Percentiles rank a stretch among this genome's conserved stretches.
Evolutionary conservation across 2,329 filamentous ascomycete genomes (phyloP).

Genomic region (Aotearoamyces nothofagi): DNA sequence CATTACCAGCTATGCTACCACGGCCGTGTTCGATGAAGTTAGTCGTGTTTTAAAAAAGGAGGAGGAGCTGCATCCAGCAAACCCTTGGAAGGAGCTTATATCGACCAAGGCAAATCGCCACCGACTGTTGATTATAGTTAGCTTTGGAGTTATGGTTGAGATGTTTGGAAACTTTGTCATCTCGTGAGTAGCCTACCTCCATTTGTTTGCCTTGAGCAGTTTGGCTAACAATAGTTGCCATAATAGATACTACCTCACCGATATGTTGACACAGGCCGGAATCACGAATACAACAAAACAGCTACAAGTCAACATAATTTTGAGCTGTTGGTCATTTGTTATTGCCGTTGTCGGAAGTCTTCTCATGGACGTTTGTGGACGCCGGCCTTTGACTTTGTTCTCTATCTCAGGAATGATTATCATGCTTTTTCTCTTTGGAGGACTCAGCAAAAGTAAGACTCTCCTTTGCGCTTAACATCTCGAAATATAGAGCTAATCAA

Average conservation of each 20-base stretch:
- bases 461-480: too few species aligned
- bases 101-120: slow-evolving; percentile 17
- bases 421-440: slow-evolving; percentile 33
- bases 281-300: slow-evolving; percentile 9
- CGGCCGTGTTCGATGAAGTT: slow-evolving; percentile 23
- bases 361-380: slow-evolving; percentile 23
- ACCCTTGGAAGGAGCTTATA: slow-evolving; percentile 21
- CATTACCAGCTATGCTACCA: not conserved
- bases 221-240: too few species aligned
- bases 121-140: slow-evolving; percentile 6
- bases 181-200: too few species aligned
- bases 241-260: slow-evolving; percentile 24
- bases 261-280: slow-evolving; percentile 13
- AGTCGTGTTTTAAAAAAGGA: slow-evolving; percentile 22
- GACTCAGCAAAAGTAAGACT: too few species aligned
- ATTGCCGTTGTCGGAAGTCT: slow-evolving; percentile 12
- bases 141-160: slow-evolving; percentile 4
- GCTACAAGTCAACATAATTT: slow-evolving; percentile 16
- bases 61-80: too few species aligned
- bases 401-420: slow-evolving; percentile 11
- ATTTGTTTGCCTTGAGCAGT: too few species aligned
- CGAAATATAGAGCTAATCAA: too few species aligned
- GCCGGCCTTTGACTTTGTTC: slow-evolving; percentile 19
- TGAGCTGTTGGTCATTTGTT: slow-evolving; percentile 17
- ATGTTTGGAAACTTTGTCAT: slow-evolving; percentile 9